Base-by-base conservation (phyloP, 2,329 filamentous ascomycete genomes). In the Neurospora sp. region DNA sequence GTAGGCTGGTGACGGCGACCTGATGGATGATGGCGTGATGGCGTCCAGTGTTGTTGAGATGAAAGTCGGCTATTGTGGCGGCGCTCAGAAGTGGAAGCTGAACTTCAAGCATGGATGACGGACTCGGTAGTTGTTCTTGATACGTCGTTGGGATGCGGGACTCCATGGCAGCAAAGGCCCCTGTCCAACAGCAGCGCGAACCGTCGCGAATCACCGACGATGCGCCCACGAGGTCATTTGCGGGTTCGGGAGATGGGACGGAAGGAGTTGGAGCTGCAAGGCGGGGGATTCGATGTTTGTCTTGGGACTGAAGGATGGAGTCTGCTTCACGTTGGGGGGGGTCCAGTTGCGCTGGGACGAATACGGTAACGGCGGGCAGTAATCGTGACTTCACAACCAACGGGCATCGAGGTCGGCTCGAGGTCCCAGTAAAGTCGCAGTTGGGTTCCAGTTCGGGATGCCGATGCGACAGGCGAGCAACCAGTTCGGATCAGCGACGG, bases 151-250 rank as follows among this genome's bases (percentile, higher is more conserved):
- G 69, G 69, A 66, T 71, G 71, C 74, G 69, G 70, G 68, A 72
- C 74, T 76, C 75, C 74, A 77, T 76, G 73, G 73, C 73, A 74
- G 73, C 75, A 69, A 46, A 33, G 67, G 38, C 67, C 40, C 33
- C 28, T 33, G 66, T 70, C 38, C 68, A 66, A 68, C 52, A 46
- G 43, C 43, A 58, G 70, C 70, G 67, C 68, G 52, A 62, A 36
- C 52, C 52, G 52, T 62, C 58, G 69, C 70, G 46, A 71, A 73
- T 76, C 71, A 74, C 71, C 17, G 46, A 38, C 62, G 36, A 43
- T 62, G 68, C 38, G 69, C 66, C 52, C 66, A 67, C 68, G 39
- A 42, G 70, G 52, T 68, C 72, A 74, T 74, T 66, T 62, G 52
- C 28, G 52, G 28, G 52, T 33, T 62, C 52, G 52, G 28, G 52